These are phyloP conservation scores for Daldinia eschscholtzii DNA, from an alignment of 2,329 filamentous ascomycete species.

Conservation along the genomic window DNA sequence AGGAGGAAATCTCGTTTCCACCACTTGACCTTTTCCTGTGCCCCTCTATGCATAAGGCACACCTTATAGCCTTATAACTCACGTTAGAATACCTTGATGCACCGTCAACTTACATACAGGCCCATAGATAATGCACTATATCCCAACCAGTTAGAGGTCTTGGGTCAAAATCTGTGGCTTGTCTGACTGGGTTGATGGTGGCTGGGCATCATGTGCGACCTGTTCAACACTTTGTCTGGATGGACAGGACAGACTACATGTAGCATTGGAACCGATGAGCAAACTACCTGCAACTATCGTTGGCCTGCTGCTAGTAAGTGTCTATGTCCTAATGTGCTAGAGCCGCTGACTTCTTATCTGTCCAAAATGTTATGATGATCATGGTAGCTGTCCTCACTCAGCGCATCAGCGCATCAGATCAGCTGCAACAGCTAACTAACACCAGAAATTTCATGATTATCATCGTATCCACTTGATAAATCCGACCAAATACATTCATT, in stretches of 20 bases:
- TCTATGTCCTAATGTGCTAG: neutral
- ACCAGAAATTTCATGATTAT: slow-evolving; percentile 23
- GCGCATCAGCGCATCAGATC: slow-evolving; percentile 42
- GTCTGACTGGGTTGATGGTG: neutral
- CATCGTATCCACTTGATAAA: slow-evolving; percentile 31
- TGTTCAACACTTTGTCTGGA: neutral
- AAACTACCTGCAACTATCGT: neutral
- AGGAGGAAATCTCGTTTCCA: neutral
- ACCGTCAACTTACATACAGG: neutral
- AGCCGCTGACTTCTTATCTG: slow-evolving; percentile 27
- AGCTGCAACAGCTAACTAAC: slow-evolving; percentile 33
- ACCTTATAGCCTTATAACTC: slow-evolving; percentile 8
- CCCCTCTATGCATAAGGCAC: neutral
- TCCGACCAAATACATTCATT: slow-evolving; percentile 13
- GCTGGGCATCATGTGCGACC: slow-evolving; percentile 6
- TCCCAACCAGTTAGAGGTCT: neutral
- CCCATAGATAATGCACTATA: slow-evolving; percentile 3
- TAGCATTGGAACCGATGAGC: neutral
- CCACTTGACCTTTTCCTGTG: neutral
- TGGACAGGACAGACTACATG: neutral
- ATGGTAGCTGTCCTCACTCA: slow-evolving; percentile 31
- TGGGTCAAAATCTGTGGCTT: slow-evolving; percentile 1
- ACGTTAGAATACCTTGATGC: neutral
- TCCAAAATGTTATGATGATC: slow-evolving; percentile 27
- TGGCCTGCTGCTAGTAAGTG: neutral